Base-by-base conservation (phyloP, 257 asterid species). In the Fraxinus anomala region DNA sequence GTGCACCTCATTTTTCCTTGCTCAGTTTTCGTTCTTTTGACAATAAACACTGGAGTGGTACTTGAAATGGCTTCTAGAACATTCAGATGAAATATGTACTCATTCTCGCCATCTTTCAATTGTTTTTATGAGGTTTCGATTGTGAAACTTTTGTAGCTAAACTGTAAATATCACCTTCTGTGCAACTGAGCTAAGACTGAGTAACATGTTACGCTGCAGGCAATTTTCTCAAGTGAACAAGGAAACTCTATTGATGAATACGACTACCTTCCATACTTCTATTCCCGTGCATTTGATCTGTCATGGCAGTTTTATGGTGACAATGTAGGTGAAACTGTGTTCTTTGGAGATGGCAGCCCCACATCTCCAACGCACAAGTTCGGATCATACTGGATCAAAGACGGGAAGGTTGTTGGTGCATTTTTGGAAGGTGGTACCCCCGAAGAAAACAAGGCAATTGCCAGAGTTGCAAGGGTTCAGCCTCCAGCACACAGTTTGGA, bases 301-400 rank as follows among this genome's bases (percentile, higher is more conserved):
- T 94, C 98, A 33, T 94, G 98, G 98, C 98, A 94, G 77, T 92
- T 91, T 91, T 94, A 94, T 23, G 98, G 98, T 13, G 97, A 91
- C 87, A 94, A 89, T 17, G 94, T 87, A n/a, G 97, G 97, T 1
- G 97, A 94, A 1, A 70, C 88, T 2, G 93, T 94, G 59, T 83
- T 91, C 47, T 94, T 94, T 37, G 98, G 98, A 0, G 98, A 94
- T 81, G 84, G 33, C 84, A 78, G 61, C 79, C 97, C 96, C 26
- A 82, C 82, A 10, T 94, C 98, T 33, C 23, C 90, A 0, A 89
- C 88, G 26, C 97, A 91, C 93, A 94, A 89, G 84, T 94, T 94
- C 49, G 98, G 98, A 70, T 44, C 92, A 47, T 94, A 92, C 73
- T 94, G 98, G 98, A 89, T 92, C 87, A 88, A 91, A 80, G 91